These are phyloP conservation scores for Elongisporangium anandrum DNA, from an alignment of 352 stramenopile species.

Conservation along the genomic window DNA sequence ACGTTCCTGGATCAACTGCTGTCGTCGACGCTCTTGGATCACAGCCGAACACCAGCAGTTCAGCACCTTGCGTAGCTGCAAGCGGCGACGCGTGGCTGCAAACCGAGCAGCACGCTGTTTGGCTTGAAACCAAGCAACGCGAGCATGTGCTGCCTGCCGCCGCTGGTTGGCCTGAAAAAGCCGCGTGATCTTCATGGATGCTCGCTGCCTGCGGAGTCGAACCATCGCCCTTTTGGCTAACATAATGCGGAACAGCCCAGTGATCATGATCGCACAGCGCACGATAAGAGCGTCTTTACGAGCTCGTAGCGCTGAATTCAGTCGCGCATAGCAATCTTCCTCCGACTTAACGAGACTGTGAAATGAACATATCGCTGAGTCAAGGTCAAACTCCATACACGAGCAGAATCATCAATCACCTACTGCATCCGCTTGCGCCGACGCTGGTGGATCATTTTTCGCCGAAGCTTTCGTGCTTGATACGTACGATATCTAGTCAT, in stretches of 20 bases:
- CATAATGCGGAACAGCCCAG: slow-evolving; percentile 27
- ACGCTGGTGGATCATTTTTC: slow-evolving; percentile 5
- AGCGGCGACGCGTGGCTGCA: neutral
- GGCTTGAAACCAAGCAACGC: neutral
- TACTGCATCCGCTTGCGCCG: slow-evolving; percentile 12
- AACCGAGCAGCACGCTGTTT: neutral
- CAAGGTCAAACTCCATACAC: neutral
- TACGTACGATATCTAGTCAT: slow-evolving; percentile 16
- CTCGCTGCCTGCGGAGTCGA: slow-evolving; percentile 16
- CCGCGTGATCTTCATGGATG: slow-evolving; percentile 17
- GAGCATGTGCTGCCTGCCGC: neutral
- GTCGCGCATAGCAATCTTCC: slow-evolving; percentile 35
- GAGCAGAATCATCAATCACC: neutral
- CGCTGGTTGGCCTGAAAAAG: neutral
- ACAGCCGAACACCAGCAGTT: neutral
- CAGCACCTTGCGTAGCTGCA: neutral
- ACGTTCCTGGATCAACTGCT: slow-evolving; percentile 6
- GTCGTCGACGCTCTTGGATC: slow-evolving; percentile 5
- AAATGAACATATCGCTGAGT: neutral
- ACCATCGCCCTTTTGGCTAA: slow-evolving; percentile 18
- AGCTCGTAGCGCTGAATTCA: slow-evolving; percentile 21
- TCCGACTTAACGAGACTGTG: slow-evolving; percentile 25
- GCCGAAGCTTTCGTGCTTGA: slow-evolving; percentile 7
- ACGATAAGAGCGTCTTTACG: slow-evolving; percentile 16
- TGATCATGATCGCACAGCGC: slow-evolving; percentile 14